phyloP scores from a whole-genome alignment of 75 land plant species.

The Pinus taeda region DNA sequence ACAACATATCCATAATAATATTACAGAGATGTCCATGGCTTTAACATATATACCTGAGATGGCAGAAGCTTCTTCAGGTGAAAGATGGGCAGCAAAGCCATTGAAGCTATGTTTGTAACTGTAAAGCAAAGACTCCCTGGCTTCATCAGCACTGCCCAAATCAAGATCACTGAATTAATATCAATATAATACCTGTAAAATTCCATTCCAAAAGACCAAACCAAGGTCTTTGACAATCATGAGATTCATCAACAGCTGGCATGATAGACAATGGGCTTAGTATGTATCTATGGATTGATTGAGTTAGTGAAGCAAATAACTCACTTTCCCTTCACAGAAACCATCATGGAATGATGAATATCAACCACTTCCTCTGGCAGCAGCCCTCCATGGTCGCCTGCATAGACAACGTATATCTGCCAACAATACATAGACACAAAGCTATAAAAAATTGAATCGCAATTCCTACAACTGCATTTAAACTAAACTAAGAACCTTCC shows the following conservation, averaged over 20 bases:
- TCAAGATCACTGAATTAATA: not conserved
- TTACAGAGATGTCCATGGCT: no score
- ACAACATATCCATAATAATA: no score
- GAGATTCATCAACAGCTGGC: no score
- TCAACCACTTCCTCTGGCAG: constrained; percentile 39
- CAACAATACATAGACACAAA: not conserved
- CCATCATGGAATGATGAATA: constrained; percentile 39
- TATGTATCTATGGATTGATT: no score
- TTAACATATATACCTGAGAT: constrained; percentile 45
- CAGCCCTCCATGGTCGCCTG: constrained; percentile 35
- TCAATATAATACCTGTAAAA: not conserved
- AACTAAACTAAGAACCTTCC: not conserved
- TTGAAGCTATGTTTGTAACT: constrained; percentile 82
- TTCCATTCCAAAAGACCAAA: no score
- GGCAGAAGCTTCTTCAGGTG: constrained; percentile 45
- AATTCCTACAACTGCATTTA: not conserved
- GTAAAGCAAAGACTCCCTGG: constrained; percentile 58
- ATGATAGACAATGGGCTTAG: no score
- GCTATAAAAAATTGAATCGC: not conserved
- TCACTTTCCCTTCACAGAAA: constrained; percentile 41
- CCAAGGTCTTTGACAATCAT: no score
- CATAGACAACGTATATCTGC: constrained; percentile 53
- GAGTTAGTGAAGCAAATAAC: not conserved
- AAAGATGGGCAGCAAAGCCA: constrained; percentile 75
- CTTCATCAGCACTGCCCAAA: constrained; percentile 48